phyloP scores from a whole-genome alignment of 2,329 filamentous ascomycete species.

The Diaporthe capsici region DNA sequence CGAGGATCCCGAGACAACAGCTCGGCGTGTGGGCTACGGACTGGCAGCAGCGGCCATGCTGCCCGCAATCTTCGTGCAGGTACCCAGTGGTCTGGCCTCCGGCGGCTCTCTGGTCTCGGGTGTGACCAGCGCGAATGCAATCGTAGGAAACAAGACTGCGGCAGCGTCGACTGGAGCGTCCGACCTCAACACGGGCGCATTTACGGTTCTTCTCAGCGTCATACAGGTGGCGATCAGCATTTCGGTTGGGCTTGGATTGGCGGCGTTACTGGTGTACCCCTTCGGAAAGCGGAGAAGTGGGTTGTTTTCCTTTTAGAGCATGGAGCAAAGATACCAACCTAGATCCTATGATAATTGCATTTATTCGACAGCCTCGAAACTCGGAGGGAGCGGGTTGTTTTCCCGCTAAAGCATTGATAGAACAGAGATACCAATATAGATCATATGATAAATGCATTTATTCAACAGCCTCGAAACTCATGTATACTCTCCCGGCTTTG shows the following conservation, averaged over 20 bases:
- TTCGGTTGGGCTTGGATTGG: constrained; percentile 72
- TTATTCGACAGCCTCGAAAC: neutral
- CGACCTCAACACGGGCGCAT: constrained; percentile 60
- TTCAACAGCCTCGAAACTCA: neutral
- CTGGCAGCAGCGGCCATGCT: constrained; percentile 88
- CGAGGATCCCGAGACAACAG: constrained; percentile 44
- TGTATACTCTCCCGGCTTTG: neutral
- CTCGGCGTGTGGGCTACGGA: constrained; percentile 74
- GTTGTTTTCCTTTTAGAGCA: constrained; percentile 65
- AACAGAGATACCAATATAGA: no score
- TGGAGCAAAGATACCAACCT: constrained; percentile 28
- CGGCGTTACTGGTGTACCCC: constrained; percentile 68
- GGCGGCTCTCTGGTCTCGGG: constrained; percentile 72
- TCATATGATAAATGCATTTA: no score
- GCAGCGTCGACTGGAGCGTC: constrained; percentile 45
- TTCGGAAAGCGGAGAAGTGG: constrained; percentile 71
- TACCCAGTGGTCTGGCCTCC: constrained; percentile 73
- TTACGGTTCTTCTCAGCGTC: constrained; percentile 69
- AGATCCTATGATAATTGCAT: constrained; percentile 16
- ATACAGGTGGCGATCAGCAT: constrained; percentile 74
- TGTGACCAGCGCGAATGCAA: constrained; percentile 68
- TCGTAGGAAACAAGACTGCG: constrained; percentile 60
- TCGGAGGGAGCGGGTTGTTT: no score
- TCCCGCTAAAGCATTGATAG: no score
- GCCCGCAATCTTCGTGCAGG: constrained; percentile 85